Base-by-base conservation (phyloP, 2,329 filamentous ascomycete genomes). In the Colletotrichum sidae region DNA sequence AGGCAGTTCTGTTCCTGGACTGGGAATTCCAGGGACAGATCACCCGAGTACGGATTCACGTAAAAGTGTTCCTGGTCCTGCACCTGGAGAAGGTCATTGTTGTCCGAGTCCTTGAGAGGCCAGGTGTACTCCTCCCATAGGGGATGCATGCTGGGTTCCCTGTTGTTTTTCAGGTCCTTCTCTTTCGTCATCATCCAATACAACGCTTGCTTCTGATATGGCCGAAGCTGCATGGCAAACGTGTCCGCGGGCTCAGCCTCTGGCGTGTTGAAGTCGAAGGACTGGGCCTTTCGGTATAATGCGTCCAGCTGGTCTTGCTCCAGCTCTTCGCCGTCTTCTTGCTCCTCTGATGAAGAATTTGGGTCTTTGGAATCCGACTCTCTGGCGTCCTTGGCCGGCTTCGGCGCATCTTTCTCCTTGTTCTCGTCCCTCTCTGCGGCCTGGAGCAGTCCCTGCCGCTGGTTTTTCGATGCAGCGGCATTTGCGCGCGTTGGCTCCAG, bases 131-230 rank as follows among this genome's bases (percentile, higher is more conserved):
- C 93, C 78, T 99, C 96, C 96, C 96, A 99, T 0, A 99, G 78
- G 0, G 96, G 96, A 77, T 99, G 94, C 93, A 99, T 97, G 0
- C 94, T 97, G 4, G 83, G 83, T 72, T 94, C 89, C 59, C 89
- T 88, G 42, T 88, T 86, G 10, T 88, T 85, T 69, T 88, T 90
- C 67, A 92, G 86, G 68, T 96, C 89, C 71, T 89, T 95, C 76
- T 99, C 96, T 75, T 98, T 98, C 5, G 90, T 86, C 68, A 98
- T 84, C 94, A 99, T 97, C 96, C 96, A 99, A 74, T 97, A 84
- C 6, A 99, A 80, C 1, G 96, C 94, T 77, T 99, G 96, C 73
- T 94, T 97, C 76, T 99, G 96, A 71, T 99, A 99, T 55, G 93
- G 93, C 3, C 96, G 89, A 35, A 99, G 82, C 42, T 89, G 84